Evolutionary conservation across 495 filamentous ascomycete genomes (phyloP), one percentile per base, ranked within the genome.

Genomic region (Podospora didyma): DNA sequence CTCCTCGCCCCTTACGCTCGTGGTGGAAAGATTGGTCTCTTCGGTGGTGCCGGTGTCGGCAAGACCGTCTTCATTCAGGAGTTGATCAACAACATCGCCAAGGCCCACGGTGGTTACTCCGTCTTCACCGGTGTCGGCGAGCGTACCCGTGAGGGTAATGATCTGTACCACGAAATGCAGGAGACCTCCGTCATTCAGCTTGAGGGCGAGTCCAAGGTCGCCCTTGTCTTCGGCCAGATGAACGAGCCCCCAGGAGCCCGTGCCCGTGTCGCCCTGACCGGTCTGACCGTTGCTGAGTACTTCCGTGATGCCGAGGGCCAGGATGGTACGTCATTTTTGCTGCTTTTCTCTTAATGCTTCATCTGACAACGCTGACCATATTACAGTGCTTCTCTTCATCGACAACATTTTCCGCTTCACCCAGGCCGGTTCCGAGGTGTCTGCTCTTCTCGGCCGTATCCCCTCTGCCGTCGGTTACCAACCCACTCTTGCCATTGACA

Each of bases 321-420:
- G 84, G 95, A 98, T 79, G 88, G 80, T 84, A 72, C 60, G 76
- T 52, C 48, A 56, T 21, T 11, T 41, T n/a, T 46, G 3, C 41
- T 20, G n/a, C 12, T 37, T 16, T 1, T 17, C 12, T 42, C 1
- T 23, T 45, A 5, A 41, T 4, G 37, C 12, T 14, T 7, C 39
- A 14, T 14, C 14, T n/a, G n/a, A n/a, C 23, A 31, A 51, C 31
- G 49, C 61, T 65, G 59, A 66, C 16, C 23, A 17, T n/a, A 9
- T 23, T 5, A 0, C 52, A 87, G 90, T 96, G 88, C 86, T 96
- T 73, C 89, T 96, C 77, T 96, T 93, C 84, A 97, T 97, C 79
- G 94, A 97, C 89, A 98, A 98, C 86, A 97, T 98, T 79, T 97
- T 97, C 90, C 90, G 94, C 73, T 98, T 98, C 89, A 98, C 94